Base-by-base conservation (phyloP, 768 basidiomycete species). In the Tricholoma furcatifolium region DNA sequence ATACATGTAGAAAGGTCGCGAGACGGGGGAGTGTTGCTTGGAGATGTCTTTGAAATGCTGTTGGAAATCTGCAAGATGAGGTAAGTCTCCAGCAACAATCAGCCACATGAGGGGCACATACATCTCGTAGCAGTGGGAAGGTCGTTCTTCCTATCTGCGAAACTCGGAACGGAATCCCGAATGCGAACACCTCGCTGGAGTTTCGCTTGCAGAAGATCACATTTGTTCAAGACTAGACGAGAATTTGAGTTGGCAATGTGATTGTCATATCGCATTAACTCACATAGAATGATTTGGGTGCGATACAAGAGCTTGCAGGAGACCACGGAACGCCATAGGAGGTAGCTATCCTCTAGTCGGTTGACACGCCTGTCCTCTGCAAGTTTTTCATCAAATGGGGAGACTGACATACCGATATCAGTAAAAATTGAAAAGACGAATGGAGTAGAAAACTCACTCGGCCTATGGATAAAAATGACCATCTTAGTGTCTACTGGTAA, bases 331-430 rank as follows among this genome's bases (percentile, higher is more conserved):
- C 80, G 79, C 89, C 88, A 92, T 5, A 92, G 77, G 14, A 84
- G 76, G 59, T 84, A 80, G 59, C 85, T 88, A 62, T 91, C 89
- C 68, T 91, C 85, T 15, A 92, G 65, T 21, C 89, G 80, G 65
- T 91, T 93, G 39, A 90, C 79, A 0, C 70, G 70, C 4, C 74
- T 74, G 60, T 91, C 80, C 66, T 91, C 91, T 5, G 83, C 82
- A 0, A 93, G 74, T 46, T 76, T 80, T 65, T 93, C 90, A 60
- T 93, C 87, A 64, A 93, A 93, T 49, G 88, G 87, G 23, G 87
- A 90, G 60, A 93, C 85, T 58, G 77, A 6, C 7, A 56, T 51
- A 34, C 54, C 52, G 34, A 30, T 48, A 41, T 62, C 43, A 66
- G 67, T 23, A 42, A 17, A 20, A 50, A n/a, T n/a, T 39, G 47